Conservation (phyloP, 1,139 yeast species). For the Geotrichum fermentans region DNA sequence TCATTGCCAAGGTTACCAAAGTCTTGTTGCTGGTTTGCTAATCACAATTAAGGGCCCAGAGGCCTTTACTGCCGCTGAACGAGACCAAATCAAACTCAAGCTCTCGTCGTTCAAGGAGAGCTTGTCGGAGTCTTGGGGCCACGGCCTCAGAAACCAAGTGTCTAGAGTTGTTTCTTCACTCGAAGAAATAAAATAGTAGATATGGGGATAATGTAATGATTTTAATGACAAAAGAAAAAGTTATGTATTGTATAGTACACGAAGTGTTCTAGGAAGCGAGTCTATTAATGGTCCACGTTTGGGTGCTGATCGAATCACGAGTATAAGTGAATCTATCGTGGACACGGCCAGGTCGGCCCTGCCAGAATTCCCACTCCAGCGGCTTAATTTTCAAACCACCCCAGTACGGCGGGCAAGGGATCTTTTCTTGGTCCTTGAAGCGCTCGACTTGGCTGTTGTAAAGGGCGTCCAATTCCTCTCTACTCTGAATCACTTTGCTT, state of each 20-base stretch:
- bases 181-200: slow-evolving; percentile 13
- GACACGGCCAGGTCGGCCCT: slow-evolving; percentile 82
- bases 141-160: slow-evolving; percentile 23
- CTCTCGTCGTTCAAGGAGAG: slow-evolving; percentile 18
- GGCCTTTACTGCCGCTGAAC: slow-evolving; percentile 15
- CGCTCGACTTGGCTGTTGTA: slow-evolving; percentile 47
- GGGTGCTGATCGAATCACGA: slow-evolving; percentile 46
- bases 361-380: slow-evolving; percentile 93
- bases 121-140: slow-evolving; percentile 20
- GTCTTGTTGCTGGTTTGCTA: slow-evolving; percentile 24
- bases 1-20: slow-evolving; percentile 25
- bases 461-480: slow-evolving; percentile 58
- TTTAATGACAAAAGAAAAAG: not conserved
- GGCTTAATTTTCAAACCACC: slow-evolving; percentile 91
- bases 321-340: slow-evolving; percentile 84
- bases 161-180: slow-evolving; percentile 16
- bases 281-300: slow-evolving; percentile 60
- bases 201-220: too few relatives aligned
- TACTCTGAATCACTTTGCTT: slow-evolving; percentile 51
- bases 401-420: slow-evolving; percentile 93
- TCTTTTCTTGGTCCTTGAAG: slow-evolving; percentile 57
- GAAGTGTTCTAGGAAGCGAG: slow-evolving; percentile 57
- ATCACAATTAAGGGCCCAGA: slow-evolving; percentile 14
- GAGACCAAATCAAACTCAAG: slow-evolving; percentile 16
- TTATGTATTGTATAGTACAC: not conserved